phyloP scores from a whole-genome alignment of 2,329 filamentous ascomycete species.

The Pseudogymnoascus sp. region DNA sequence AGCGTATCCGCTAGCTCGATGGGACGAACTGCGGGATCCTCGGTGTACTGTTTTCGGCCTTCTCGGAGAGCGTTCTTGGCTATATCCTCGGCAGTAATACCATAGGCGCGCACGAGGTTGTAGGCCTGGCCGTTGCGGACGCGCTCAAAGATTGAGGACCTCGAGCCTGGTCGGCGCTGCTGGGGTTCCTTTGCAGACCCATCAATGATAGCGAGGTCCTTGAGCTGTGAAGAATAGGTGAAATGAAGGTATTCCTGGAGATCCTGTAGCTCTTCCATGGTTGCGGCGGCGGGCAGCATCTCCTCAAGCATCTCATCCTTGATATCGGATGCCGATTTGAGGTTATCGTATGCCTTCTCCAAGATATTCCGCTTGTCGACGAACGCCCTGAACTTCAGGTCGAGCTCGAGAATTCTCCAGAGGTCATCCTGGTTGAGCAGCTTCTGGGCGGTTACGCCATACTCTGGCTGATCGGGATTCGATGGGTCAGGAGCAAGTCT shows the following conservation, averaged over 20 bases:
- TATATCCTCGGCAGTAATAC: conserved; percentile 80
- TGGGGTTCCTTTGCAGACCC: conserved; percentile 55
- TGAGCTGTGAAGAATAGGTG: conserved; percentile 76
- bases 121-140: conserved; percentile 74
- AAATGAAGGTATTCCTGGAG: conserved; percentile 96
- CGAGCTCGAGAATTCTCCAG: conserved; percentile 90
- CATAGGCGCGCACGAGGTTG: conserved; percentile 77
- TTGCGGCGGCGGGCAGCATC: conserved; percentile 69
- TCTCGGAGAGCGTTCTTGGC: conserved; percentile 77
- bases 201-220: conserved; percentile 62
- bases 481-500: conserved; percentile 47
- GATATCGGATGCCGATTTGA: conserved; percentile 53
- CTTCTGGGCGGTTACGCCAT: conserved; percentile 72
- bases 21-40: conserved; percentile 72
- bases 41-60: conserved; percentile 71
- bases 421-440: conserved; percentile 86
- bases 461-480: conserved; percentile 63
- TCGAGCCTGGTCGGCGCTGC: conserved; percentile 66
- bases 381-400: conserved; percentile 89
- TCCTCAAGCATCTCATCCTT: conserved; percentile 71
- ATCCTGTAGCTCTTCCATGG: conserved; percentile 93
- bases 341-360: conserved; percentile 66
- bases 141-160: conserved; percentile 73
- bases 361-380: conserved; percentile 86
- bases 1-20: conserved; percentile 81